These are phyloP conservation scores for Silene uniflora DNA, from an alignment of 148 eudicot genomes.

Conservation along the genomic window DNA sequence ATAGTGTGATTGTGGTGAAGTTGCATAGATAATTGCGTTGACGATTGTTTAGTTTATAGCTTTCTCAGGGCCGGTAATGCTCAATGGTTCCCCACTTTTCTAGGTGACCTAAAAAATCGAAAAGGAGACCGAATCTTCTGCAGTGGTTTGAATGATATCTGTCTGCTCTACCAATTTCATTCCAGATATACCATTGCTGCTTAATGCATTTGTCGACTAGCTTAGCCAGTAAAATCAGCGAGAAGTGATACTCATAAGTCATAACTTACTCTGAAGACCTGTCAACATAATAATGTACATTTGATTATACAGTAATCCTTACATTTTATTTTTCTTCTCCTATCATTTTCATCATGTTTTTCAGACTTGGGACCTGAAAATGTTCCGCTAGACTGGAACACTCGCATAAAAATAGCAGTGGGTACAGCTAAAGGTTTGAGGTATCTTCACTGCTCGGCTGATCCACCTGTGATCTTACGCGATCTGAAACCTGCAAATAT, in stretches of 20 bases:
- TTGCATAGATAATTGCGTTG: background rate
- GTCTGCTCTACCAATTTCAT: background rate
- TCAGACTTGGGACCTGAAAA: conserved; percentile 32
- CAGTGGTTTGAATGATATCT: no score
- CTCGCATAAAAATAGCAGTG: conserved; percentile 37
- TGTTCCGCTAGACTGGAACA: conserved; percentile 38
- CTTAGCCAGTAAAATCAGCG: no score
- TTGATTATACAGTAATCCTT: background rate
- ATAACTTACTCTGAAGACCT: background rate
- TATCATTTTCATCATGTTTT: background rate
- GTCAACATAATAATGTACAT: background rate
- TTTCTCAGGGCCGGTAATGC: no score
- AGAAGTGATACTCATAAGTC: background rate
- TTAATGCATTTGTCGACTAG: background rate
- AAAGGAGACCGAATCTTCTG: no score
- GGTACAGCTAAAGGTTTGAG: conserved; percentile 57
- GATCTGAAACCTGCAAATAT: conserved; percentile 73
- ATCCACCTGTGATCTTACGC: conserved; percentile 71
- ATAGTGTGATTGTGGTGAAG: background rate
- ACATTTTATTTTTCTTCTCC: background rate
- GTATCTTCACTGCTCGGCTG: conserved; percentile 63
- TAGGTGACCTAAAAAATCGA: no score
- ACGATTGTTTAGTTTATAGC: no score
- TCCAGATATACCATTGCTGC: background rate
- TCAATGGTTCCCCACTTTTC: no score